Evolutionary conservation across 148 eudicot genomes (phyloP).

Genomic region (Euryodendron excelsum): DNA sequence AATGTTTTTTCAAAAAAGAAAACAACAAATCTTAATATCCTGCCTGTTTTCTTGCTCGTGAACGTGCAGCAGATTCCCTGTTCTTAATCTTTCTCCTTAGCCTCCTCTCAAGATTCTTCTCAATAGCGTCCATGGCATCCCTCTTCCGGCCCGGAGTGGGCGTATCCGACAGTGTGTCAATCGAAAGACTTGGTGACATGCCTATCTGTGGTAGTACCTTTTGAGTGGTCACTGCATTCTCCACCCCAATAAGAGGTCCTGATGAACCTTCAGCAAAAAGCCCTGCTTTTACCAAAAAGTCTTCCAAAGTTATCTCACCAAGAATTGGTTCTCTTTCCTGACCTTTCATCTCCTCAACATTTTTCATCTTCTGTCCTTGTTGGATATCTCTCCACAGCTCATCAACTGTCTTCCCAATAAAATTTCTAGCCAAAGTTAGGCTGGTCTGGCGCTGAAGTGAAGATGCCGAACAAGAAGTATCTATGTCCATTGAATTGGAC

Average conservation of each 20-base stretch:
- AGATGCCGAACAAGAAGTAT: constrained; percentile 31
- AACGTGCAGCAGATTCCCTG: constrained; percentile 90
- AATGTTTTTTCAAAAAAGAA: neutral
- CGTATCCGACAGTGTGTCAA: constrained; percentile 43
- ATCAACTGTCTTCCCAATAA: constrained; percentile 54
- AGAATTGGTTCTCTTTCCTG: constrained; percentile 46
- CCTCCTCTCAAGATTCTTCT: constrained; percentile 58
- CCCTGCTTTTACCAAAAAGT: constrained; percentile 68
- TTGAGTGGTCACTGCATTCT: constrained; percentile 37
- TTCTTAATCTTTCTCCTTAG: constrained; percentile 73
- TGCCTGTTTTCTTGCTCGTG: constrained; percentile 89
- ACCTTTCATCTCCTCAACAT: constrained; percentile 23
- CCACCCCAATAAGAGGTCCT: constrained; percentile 37
- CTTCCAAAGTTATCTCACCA: constrained; percentile 71
- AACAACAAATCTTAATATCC: neutral
- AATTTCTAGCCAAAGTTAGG: constrained; percentile 37
- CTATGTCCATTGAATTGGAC: constrained; percentile 24
- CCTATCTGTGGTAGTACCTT: constrained; percentile 34
- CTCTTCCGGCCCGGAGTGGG: constrained; percentile 39
- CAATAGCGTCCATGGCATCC: constrained; percentile 26
- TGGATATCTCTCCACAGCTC: constrained; percentile 47
- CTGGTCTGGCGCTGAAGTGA: constrained; percentile 53
- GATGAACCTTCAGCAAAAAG: constrained; percentile 42
- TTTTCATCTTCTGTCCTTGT: constrained; percentile 28
- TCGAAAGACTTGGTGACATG: constrained; percentile 46